A percentile compares a stretch with the other conserved stretches of the same genome.
Conservation (phyloP, 306 rosid species). For the Styphnolobium japonicum region DNA sequence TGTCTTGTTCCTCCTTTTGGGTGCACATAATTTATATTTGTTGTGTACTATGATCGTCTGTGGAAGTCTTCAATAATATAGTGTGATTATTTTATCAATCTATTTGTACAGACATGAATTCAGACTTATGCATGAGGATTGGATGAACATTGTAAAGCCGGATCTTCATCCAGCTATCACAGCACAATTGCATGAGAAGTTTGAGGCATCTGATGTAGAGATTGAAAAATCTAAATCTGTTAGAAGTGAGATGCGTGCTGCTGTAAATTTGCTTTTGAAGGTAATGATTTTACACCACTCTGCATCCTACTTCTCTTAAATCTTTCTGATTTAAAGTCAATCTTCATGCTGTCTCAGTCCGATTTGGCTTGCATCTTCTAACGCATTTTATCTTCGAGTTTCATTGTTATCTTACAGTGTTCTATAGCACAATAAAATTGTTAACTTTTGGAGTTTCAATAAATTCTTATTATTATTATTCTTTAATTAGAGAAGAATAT, state of each 20-base stretch:
- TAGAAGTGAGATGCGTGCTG: slow-evolving; percentile 68
- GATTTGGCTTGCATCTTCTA: neutral
- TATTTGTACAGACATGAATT: slow-evolving; percentile 70
- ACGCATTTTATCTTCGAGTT: neutral
- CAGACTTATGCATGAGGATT: slow-evolving; percentile 56
- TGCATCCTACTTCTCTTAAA: neutral
- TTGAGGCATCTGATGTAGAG: slow-evolving; percentile 50
- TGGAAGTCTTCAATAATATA: neutral
- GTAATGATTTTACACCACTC: slow-evolving; percentile 38
- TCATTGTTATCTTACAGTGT: neutral
- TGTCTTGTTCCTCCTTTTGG: slow-evolving; percentile 3
- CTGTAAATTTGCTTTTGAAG: slow-evolving; percentile 76
- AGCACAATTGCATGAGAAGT: slow-evolving; percentile 48
- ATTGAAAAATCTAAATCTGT: slow-evolving; percentile 60
- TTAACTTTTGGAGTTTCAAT: neutral
- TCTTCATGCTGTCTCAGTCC: neutral
- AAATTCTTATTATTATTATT: neutral
- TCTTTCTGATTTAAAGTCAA: slow-evolving; percentile 5
- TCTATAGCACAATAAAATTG: neutral
- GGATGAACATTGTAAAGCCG: slow-evolving; percentile 75
- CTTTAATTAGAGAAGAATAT: neutral
- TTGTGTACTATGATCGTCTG: slow-evolving; percentile 4
- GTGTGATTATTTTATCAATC: slow-evolving; percentile 14
- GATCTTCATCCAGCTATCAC: slow-evolving; percentile 58
- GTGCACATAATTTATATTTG: neutral